Percentiles rank a stretch among this genome's conserved stretches.
These are phyloP conservation scores for Hanseniaspora gamundiae DNA, from an alignment of 1,139 yeast species.

Conservation along the genomic window DNA sequence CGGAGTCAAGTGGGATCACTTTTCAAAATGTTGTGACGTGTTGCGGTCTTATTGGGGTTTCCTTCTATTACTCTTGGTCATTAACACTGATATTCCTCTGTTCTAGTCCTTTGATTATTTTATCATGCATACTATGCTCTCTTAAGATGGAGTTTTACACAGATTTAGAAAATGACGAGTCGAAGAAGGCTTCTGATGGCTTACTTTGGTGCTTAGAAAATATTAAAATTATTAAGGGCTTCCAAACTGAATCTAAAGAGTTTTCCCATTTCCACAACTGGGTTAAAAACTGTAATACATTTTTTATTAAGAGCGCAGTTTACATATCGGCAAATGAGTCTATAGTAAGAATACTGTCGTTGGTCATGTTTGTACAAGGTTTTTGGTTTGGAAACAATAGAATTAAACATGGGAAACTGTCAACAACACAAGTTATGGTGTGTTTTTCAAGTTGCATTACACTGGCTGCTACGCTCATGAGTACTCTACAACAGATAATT, in stretches of 20 bases:
- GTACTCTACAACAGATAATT: conserved; percentile 41
- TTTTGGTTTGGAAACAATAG: conserved; percentile 78
- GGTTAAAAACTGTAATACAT: conserved; percentile 34
- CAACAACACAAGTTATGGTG: conserved; percentile 58
- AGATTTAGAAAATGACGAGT: conserved; percentile 41
- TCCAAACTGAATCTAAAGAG: conserved; percentile 48
- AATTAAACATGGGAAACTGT: conserved; percentile 38
- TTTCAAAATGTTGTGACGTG: conserved; percentile 41
- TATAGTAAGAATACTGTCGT: conserved; percentile 40
- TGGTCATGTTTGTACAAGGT: conserved; percentile 78
- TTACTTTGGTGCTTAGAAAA: conserved; percentile 62
- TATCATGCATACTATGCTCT: conserved; percentile 41
- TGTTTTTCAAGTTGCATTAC: conserved; percentile 73
- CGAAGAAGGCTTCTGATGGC: conserved; percentile 46
- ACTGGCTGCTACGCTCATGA: conserved; percentile 47
- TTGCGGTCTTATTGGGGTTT: conserved; percentile 46
- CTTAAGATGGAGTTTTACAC: conserved; percentile 38
- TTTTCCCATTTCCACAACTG: conserved; percentile 30
- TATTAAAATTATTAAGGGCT: conserved; percentile 47
- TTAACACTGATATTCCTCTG: conserved; percentile 65
- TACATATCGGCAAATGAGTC: conserved; percentile 49
- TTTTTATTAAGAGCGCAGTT: conserved; percentile 37
- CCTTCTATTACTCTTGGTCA: conserved; percentile 74
- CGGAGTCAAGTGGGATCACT: conserved; percentile 53
- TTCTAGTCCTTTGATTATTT: conserved; percentile 53